Base-by-base conservation (phyloP, 805 yeast species). In the Candida berthetii region DNA sequence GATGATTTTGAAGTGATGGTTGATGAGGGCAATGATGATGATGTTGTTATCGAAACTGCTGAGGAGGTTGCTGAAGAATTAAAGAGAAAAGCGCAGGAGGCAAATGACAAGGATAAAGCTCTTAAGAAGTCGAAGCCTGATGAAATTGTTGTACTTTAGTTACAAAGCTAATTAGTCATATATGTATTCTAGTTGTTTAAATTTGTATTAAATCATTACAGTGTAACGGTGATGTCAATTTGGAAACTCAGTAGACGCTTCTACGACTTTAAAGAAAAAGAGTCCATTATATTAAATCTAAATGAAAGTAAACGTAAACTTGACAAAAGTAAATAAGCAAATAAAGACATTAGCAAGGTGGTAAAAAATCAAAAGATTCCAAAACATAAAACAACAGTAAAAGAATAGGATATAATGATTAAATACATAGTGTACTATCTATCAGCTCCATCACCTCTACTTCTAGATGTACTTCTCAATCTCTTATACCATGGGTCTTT, bases 401-500 rank as follows among this genome's bases (percentile, higher is more conserved):
- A 34, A 18, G 16, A 19, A 11, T n/a, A n/a, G n/a, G n/a, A n/a
- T n/a, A n/a, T n/a, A n/a, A n/a, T n/a, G n/a, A n/a, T n/a, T n/a
- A n/a, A n/a, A n/a, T n/a, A n/a, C n/a, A 17, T 7, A 35, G 11
- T 20, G 13, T n/a, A 24, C 31, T 3, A 29, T 13, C 10, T 22
- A 37, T 18, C 15, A 29, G 4, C 15, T 8, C 25, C 15, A 7
- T 38, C 37, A 29, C 41, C 43, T 10, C 46, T 41, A 8, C 57
- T 55, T 42, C 68, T 52, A 6, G 71, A 67, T 24, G 64, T 53
- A 36, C 68, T 61, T 41, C 70, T 65, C 36, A 71, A 46, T 47
- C 69, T 63, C 42, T 61, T 69, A 45, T 72, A 68, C 79, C 79
- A 74, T 7, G 67, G 60, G 20, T 59, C 66, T 38, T 65, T 58